phyloP scores from a whole-genome alignment of 768 basidiomycete species.

The Termitomyces sp. region DNA sequence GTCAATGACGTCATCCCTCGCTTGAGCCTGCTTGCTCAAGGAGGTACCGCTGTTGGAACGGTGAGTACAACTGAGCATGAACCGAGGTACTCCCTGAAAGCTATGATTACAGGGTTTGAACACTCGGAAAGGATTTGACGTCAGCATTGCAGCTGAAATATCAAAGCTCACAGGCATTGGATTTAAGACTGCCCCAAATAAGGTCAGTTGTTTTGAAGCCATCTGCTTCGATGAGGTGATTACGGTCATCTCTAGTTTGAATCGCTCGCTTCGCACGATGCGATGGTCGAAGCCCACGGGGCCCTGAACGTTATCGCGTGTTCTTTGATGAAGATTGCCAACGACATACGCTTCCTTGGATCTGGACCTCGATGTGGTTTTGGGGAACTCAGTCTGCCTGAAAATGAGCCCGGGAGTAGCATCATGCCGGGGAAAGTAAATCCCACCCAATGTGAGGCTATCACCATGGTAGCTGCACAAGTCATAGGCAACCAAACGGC shows the following conservation, averaged over 20 bases:
- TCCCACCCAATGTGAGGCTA: conserved; percentile 97
- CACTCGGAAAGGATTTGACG: conserved; percentile 95
- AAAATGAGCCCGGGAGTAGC: conserved; percentile 98
- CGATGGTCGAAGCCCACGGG: conserved; percentile 94
- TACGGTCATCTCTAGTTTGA: conserved; percentile 62
- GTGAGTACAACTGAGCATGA: conserved; percentile 37
- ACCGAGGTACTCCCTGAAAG: neutral
- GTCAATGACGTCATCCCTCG: conserved; percentile 79
- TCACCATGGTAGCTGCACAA: conserved; percentile 98
- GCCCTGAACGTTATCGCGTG: conserved; percentile 95
- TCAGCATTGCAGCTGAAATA: conserved; percentile 88
- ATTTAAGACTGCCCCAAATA: conserved; percentile 98
- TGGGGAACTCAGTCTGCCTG: conserved; percentile 89
- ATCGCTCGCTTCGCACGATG: conserved; percentile 96
- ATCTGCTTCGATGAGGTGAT: neutral
- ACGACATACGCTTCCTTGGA: conserved; percentile 96
- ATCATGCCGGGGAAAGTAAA: conserved; percentile 99
- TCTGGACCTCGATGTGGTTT: conserved; percentile 98
- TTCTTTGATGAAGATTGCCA: conserved; percentile 98
- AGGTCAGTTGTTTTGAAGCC: conserved; percentile 38
- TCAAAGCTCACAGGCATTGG: conserved; percentile 85
- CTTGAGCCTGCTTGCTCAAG: conserved; percentile 87
- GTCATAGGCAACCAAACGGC: conserved; percentile 97
- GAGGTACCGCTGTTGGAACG: conserved; percentile 98
- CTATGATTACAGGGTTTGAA: conserved; percentile 76